Evolutionary conservation across 305 asterid species (phyloP), one percentile per base, ranked within the genome.

Genomic region (Rubia tinctorum): DNA sequence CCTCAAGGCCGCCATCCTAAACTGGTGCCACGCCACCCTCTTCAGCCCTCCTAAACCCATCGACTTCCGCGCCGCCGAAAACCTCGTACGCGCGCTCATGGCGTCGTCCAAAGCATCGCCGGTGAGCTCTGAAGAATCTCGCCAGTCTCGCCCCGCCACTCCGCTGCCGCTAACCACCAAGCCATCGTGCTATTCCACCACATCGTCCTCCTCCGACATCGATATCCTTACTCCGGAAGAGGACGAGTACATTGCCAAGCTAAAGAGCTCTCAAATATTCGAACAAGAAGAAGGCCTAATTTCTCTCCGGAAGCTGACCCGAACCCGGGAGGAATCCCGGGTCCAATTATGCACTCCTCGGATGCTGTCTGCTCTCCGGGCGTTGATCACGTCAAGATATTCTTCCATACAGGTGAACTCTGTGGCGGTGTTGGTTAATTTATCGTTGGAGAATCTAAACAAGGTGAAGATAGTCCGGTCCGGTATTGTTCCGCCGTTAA

Each of bases 401-500:
- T 73, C 84, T 4, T 45, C 89, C 39, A 73, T 94, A 45, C 96
- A 91, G 73, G 95, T 89, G 53, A 94, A 91, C 77, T 86, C 97
- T 13, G 90, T 75, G 7, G 98, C 99, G 13, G 87, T 83, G 23
- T 30, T 91, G 89, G 97, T 91, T 64, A 94, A 94, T 76, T 81
- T 94, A 13, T 91, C 99, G 0, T 22, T 94, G 17, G 98, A 94
- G 81, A 87, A 88, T 27, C 84, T 63, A 37, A 94, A 90, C 86
- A 94, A 91, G 77, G 90, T 90, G 66, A 91, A 86, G 72, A 94
- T 94, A 78, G 92, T 94, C 1, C 83, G 99, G n/a, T 89, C 98
- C 0, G 99, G 99, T 8, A 86, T 94, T n/a, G 92, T 94, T 22
- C 97, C 95, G 3, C 89, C 91, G 13, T 30, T 94, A 68, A 89